Evolutionary conservation across 2,329 filamentous ascomycete genomes (phyloP).

Genomic region (Chaetomiaceae sp.): DNA sequence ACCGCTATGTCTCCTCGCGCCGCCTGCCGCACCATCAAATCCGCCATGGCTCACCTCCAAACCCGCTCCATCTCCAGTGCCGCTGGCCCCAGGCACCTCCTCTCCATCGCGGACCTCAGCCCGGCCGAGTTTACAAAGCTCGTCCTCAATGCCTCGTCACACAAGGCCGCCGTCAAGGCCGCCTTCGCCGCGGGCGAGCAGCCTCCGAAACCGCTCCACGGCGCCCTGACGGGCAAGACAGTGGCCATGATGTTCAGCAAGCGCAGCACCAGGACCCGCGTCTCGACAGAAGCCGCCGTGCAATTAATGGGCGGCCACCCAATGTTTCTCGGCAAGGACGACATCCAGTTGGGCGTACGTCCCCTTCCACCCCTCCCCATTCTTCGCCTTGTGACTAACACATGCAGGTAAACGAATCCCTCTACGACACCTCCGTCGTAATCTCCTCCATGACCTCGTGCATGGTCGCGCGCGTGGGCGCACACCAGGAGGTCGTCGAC

Average conservation of each 20-base stretch:
- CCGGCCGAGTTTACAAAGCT: slow-evolving; percentile 74
- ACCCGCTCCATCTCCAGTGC: slow-evolving; percentile 41
- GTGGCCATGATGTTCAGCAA: slow-evolving; percentile 98
- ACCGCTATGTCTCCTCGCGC: slow-evolving; percentile 22
- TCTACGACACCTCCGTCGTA: slow-evolving; percentile 87
- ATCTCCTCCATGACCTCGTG: slow-evolving; percentile 91
- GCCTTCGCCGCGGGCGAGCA: slow-evolving; percentile 45
- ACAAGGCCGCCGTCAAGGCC: slow-evolving; percentile 73
- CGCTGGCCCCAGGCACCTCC: slow-evolving; percentile 69
- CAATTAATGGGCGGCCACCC: slow-evolving; percentile 85
- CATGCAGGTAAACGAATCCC: slow-evolving; percentile 75
- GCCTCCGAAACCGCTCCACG: slow-evolving; percentile 52
- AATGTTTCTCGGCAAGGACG: slow-evolving; percentile 94
- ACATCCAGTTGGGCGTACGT: slow-evolving; percentile 86
- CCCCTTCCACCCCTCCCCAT: slow-evolving; percentile 16
- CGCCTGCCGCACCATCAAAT: slow-evolving; percentile 26
- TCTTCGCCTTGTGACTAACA: background rate
- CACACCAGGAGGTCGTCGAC: slow-evolving; percentile 68
- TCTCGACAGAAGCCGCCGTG: slow-evolving; percentile 89
- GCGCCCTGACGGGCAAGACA: slow-evolving; percentile 67
- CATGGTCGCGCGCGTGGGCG: slow-evolving; percentile 74
- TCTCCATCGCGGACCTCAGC: slow-evolving; percentile 84
- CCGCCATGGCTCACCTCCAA: slow-evolving; percentile 33
- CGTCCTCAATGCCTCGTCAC: slow-evolving; percentile 72
- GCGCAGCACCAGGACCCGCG: slow-evolving; percentile 84